Evolutionary conservation across 2,329 filamentous ascomycete genomes (phyloP).

Genomic region (Seiridium unicorne): DNA sequence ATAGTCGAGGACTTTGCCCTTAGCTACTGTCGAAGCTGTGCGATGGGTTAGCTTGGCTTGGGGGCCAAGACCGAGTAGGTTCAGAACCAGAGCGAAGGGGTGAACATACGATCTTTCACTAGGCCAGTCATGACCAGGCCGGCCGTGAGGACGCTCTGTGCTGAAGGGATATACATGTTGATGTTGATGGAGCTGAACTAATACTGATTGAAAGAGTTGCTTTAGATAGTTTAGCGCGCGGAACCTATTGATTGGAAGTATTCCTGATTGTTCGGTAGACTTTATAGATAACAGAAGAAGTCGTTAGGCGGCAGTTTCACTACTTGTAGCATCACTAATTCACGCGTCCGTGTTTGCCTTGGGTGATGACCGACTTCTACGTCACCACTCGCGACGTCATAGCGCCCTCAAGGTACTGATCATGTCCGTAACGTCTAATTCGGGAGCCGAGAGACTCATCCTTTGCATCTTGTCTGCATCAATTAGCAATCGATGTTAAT

Average conservation of each 20-base stretch:
- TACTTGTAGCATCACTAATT: not conserved
- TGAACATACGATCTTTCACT: conserved; percentile 18
- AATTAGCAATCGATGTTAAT: too few species aligned
- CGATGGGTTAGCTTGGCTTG: not conserved
- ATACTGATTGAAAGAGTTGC: not conserved
- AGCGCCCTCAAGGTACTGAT: not conserved
- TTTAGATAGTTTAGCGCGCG: too few species aligned
- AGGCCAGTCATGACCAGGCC: conserved; percentile 23
- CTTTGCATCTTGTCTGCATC: too few species aligned
- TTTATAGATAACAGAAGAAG: too few species aligned
- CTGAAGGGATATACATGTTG: conserved; percentile 26
- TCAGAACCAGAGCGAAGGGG: not conserved
- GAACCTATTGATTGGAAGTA: too few species aligned
- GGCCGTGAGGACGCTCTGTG: conserved; percentile 25
- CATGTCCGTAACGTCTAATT: too few species aligned
- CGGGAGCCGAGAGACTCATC: too few species aligned
- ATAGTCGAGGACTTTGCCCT: conserved; percentile 39
- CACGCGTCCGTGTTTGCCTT: not conserved
- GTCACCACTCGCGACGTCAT: not conserved
- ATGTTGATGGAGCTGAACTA: not conserved
- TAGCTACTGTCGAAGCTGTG: conserved; percentile 23
- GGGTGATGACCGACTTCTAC: not conserved
- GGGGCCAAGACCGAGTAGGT: too few species aligned
- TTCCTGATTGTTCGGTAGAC: too few species aligned
- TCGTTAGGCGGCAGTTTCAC: too few species aligned